Evolutionary conservation across 2,329 filamentous ascomycete species (phyloP), one percentile per base, ranked within the genome.

Genomic region (Alternaria novae-zelandiae): DNA sequence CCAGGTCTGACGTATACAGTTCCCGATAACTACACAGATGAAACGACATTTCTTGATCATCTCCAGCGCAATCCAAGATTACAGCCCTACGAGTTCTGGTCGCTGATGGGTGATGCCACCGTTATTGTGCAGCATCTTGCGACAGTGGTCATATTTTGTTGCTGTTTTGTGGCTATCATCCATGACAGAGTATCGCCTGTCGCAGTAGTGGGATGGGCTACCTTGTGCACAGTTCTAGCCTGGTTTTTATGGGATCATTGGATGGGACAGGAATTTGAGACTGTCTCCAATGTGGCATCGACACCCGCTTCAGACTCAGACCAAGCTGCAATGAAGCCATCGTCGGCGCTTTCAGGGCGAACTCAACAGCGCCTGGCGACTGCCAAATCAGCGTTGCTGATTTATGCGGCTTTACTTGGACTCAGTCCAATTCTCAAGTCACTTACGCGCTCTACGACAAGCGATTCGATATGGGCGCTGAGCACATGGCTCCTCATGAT

Each of bases 11-110:
- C 53, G 32, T 43, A 11, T 17, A 32, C 70, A 94, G 93, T 96
- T 77, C 94, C 96, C n/a, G 96, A 99, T 80, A 99, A 99, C 80
- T 98, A 98, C 79, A 98, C 96, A 44, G 96, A 99, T 78, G 94
- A 96, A 77, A 92, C 93, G 64, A 98, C 96, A 2, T 99, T 99
- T 74, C 90, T 99, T 70, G 95, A 97, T 77, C 94, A 97, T 73
- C 88, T 99, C 17, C 95, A 99, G 80, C 89, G 94, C 51, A 99
- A 99, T 79, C 95, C 95, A 5, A 90, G 94, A 44, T 87, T 98
- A 56, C 91, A 96, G 70, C 95, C 95, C 0, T 99, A 99, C 80
- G 94, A 98, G 76, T 99, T 99, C 81, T 99, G 96, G 95, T 93
- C 94, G 9, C 86, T 99, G 32, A 94, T 98, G 54, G 92, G 93